Base-by-base conservation (phyloP, 1,139 yeast genomes). In the Sugiyamaella neomexicana region DNA sequence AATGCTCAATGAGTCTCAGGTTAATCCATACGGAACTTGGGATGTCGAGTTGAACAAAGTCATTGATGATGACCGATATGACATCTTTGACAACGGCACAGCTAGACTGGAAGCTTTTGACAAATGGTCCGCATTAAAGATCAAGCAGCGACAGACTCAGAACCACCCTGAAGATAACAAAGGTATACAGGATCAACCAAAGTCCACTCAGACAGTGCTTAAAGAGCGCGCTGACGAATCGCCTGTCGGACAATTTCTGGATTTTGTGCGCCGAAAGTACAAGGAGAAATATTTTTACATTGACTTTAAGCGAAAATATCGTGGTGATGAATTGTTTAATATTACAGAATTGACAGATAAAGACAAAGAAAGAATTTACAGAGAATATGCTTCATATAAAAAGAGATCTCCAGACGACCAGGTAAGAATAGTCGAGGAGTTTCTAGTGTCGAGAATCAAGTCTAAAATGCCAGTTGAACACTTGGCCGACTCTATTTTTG, bases 21-120 rank as follows among this genome's bases (percentile, higher is more conserved):
- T 76, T 2, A 74, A 78, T 56, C 78, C 80, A 0, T 77, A 62
- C 56, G 69, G 76, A 2, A 63, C 78, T 0, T 81, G 82, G 80
- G 81, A 78, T 40, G 62, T 68, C 0, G 83, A 79, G 60, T 66
- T 73, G n/a, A 63, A 67, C 5, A 70, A 70, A 42, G 60, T 81
- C 1, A 62, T 74, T 1, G 59, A 68, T 31, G 78, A 77, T 50
- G 74, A 76, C 1, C 63, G 75, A 23, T 80, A 73, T 61, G 67
- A 69, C 41, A 64, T 59, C 7, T 56, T 77, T 36, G 77, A 72
- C 34, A 62, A 68, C 13, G 71, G 73, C 46, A 61, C 60, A 38
- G 66, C 62, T 34, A 66, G 83, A 44, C 67, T 66, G 43, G 68
- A 65, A 0, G 63, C 72, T 7, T 80, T 76, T 60, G 75, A 77